Evolutionary conservation across 805 yeast genomes (phyloP).

Genomic region (Candida tallmaniae): DNA sequence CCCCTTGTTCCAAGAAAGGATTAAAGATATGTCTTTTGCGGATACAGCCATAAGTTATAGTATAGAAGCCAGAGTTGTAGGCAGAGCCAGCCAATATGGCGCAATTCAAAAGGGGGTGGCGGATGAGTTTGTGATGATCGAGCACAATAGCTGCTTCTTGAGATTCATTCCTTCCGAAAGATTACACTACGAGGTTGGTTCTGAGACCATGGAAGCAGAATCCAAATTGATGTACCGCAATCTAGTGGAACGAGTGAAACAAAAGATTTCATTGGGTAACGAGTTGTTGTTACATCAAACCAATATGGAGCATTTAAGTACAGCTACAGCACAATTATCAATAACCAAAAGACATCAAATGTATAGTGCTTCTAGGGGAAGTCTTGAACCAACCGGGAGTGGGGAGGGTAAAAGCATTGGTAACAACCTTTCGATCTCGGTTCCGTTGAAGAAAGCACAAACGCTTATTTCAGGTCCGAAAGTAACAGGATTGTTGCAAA

Average conservation of each 20-base stretch:
- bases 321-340: conserved; percentile 10
- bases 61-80: conserved; percentile 34
- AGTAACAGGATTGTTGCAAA: conserved; percentile 25
- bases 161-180: conserved; percentile 23
- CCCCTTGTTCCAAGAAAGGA: conserved; percentile 4
- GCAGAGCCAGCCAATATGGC: conserved; percentile 31
- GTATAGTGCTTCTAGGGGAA: conserved; percentile 11
- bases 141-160: conserved; percentile 24
- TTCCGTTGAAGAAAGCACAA: conserved; percentile 27
- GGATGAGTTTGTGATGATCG: conserved; percentile 29
- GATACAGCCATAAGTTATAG: conserved; percentile 32
- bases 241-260: conserved; percentile 24
- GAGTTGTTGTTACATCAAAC: conserved; percentile 15
- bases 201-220: conserved; percentile 23
- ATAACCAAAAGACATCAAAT: conserved; percentile 17
- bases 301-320: conserved; percentile 1
- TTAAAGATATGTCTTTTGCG: conserved; percentile 28
- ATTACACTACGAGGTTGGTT: conserved; percentile 17
- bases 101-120: conserved; percentile 17
- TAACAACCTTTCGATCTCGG: conserved; percentile 10
- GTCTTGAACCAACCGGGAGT: no score
- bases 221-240: conserved; percentile 26
- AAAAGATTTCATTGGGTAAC: conserved; percentile 23
- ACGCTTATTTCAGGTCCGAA: conserved; percentile 26
- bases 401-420: background rate